Percentiles rank a stretch among this genome's conserved stretches.
Conservation (phyloP, 2,329 filamentous ascomycete species). For the Trichoderma hamatum region DNA sequence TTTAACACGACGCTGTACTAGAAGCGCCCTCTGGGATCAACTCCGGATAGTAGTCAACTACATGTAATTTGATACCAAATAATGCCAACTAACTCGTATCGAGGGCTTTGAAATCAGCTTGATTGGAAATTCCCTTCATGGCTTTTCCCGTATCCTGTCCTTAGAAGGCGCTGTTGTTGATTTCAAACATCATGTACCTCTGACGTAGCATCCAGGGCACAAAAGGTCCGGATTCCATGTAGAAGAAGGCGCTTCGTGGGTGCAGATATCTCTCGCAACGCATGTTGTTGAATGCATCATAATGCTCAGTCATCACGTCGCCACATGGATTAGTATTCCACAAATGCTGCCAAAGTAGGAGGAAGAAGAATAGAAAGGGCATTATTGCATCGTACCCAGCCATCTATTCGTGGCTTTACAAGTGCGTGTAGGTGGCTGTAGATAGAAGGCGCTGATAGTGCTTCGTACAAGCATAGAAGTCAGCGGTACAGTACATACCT, state of each 20-base stretch:
- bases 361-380: not conserved
- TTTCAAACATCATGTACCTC: not conserved
- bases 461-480: not conserved
- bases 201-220: not conserved
- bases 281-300: not conserved
- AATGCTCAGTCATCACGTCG: not conserved
- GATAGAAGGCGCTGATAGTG: not conserved
- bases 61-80: not conserved
- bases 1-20: not conserved
- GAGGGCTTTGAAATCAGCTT: not conserved
- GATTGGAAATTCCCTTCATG: not conserved
- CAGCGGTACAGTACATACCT: too few species aligned
- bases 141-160: not conserved
- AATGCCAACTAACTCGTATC: not conserved
- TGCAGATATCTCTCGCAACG: not conserved
- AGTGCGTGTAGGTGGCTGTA: not conserved
- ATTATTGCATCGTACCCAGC: too few species aligned
- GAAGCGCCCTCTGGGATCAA: not conserved
- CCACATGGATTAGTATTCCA: not conserved
- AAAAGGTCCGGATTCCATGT: not conserved
- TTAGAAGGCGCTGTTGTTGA: not conserved
- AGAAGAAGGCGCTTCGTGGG: not conserved
- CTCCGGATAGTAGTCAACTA: not conserved
- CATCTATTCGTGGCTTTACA: not conserved
- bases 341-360: not conserved